A percentile compares a stretch with the other conserved stretches of the same genome.
Conservation (phyloP, 2,329 filamentous ascomycete species). For the Colletotrichum siamense region DNA sequence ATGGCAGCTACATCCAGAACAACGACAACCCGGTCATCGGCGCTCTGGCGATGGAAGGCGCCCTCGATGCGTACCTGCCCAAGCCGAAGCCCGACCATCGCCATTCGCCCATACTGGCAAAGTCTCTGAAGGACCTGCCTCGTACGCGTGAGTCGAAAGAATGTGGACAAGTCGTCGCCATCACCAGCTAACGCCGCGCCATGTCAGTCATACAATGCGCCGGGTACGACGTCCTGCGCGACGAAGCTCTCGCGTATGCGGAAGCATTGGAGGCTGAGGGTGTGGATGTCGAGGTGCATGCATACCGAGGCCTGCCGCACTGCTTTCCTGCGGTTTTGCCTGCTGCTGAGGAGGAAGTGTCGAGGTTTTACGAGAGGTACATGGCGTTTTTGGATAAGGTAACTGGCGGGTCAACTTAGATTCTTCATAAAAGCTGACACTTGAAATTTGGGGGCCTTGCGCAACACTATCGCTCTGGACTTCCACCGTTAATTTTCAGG, state of each 20-base stretch:
- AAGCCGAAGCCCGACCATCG: constrained; percentile 30
- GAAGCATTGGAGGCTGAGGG: constrained; percentile 37
- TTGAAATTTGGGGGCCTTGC: too few species aligned
- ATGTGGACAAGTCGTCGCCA: not conserved
- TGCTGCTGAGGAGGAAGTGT: not conserved
- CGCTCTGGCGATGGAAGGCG: constrained; percentile 34
- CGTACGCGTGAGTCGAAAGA: constrained; percentile 33
- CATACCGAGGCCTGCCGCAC: constrained; percentile 42
- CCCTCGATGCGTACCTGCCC: constrained; percentile 36
- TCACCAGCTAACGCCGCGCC: not conserved
- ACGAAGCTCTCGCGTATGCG: constrained; percentile 43
- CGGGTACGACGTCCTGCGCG: constrained; percentile 39
- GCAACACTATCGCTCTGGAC: too few species aligned
- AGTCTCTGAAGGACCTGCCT: constrained; percentile 33
- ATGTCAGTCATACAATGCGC: constrained; percentile 36
- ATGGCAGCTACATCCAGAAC: constrained; percentile 39
- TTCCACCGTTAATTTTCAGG: too few species aligned
- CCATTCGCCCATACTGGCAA: constrained; percentile 38
- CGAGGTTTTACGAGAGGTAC: not conserved
- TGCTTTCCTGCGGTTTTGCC: constrained; percentile 26
- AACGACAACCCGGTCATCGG: constrained; percentile 33
- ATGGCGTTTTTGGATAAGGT: not conserved
- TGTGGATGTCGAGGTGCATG: constrained; percentile 33
- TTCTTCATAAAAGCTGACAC: too few species aligned
- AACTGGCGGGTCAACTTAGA: not conserved